phyloP scores from a whole-genome alignment of 495 filamentous ascomycete genomes.

The Neurospora sp. region DNA sequence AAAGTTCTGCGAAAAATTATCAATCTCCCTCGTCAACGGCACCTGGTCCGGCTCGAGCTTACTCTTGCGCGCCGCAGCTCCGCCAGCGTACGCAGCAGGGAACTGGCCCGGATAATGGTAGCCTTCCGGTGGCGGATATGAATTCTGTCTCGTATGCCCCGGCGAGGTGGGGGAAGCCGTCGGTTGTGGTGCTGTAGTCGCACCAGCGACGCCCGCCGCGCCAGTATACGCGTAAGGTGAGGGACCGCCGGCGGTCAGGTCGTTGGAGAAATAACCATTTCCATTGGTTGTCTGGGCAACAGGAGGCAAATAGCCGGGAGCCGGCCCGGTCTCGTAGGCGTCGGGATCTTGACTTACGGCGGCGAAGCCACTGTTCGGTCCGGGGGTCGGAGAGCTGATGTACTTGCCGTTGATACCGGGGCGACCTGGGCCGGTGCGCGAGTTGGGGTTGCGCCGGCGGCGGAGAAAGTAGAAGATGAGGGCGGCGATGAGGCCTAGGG shows the following conservation, averaged over 20 bases:
- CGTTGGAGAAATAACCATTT: constrained; percentile 7
- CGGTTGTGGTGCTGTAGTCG: too few relatives aligned
- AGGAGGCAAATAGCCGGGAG: constrained; percentile 6
- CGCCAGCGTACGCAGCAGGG: constrained; percentile 12
- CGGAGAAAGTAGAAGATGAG: constrained; percentile 19
- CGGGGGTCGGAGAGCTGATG: constrained; percentile 20
- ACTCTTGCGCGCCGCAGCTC: constrained; percentile 5
- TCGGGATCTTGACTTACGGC: constrained; percentile 17
- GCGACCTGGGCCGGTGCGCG: constrained; percentile 23
- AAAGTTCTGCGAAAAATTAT: constrained; percentile 33
- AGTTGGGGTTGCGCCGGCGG: constrained; percentile 25
- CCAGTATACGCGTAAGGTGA: constrained; percentile 13
- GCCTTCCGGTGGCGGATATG: constrained; percentile 10
- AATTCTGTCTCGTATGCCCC: constrained; percentile 4
- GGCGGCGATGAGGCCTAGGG: constrained; percentile 20
- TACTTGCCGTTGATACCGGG: constrained; percentile 16
- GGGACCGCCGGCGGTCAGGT: constrained; percentile 10
- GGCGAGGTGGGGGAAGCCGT: not conserved
- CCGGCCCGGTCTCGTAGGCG: constrained; percentile 19
- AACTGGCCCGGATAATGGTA: constrained; percentile 14
- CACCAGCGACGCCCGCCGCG: not conserved
- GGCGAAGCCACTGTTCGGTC: constrained; percentile 13
- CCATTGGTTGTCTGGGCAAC: not conserved
- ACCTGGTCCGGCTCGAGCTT: constrained; percentile 17
- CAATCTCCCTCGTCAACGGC: constrained; percentile 28